Base-by-base conservation (phyloP, 495 filamentous ascomycete species). In the Penicillium goetzii region DNA sequence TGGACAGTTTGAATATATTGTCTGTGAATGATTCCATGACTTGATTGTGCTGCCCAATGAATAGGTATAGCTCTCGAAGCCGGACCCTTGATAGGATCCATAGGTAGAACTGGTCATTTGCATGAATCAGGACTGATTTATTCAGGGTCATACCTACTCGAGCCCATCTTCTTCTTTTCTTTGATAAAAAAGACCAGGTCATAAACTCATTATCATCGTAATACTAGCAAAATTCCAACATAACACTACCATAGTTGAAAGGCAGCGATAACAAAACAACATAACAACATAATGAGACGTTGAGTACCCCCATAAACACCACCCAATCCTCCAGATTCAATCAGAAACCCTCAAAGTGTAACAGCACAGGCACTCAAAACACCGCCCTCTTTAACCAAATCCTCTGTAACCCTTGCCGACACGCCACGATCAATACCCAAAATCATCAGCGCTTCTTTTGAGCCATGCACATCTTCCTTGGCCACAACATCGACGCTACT, bases 391-490 rank as follows among this genome's bases (percentile, higher is more conserved):
- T 67, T 76, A 14, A 79, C 75, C 64, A 92, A 68, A 14, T 83
- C 83, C 32, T 78, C 74, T 21, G 87, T 68, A 38, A 89, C 84
- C 19, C 83, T 80, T 51, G 77, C 74, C 0, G 80, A 82, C 8
- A 90, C 84, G 9, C 76, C 76, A 8, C 81, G 78, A 62, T 86
- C 85, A 34, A 92, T 82, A 0, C 88, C 87, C 40, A 92, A 61
- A 66, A 92, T 91, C 89, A 92, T 92, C 57, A 92, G 71, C 9
- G 89, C 88, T 74, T 92, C 89, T 38, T 81, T 84, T 54, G 66
- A 61, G 11, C 10, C 43, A 32, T 32, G 17, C 15, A 4, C 8
- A 2, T 49, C 52, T 2, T 54, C 59, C 10, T 47, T 21, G 1
- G 32, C 4, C 5, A 9, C 4, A 5, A 28, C 11, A 8, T 64